These are phyloP conservation scores for Schrenkiella parvula DNA, from an alignment of 345 rosid genomes.

Conservation along the genomic window DNA sequence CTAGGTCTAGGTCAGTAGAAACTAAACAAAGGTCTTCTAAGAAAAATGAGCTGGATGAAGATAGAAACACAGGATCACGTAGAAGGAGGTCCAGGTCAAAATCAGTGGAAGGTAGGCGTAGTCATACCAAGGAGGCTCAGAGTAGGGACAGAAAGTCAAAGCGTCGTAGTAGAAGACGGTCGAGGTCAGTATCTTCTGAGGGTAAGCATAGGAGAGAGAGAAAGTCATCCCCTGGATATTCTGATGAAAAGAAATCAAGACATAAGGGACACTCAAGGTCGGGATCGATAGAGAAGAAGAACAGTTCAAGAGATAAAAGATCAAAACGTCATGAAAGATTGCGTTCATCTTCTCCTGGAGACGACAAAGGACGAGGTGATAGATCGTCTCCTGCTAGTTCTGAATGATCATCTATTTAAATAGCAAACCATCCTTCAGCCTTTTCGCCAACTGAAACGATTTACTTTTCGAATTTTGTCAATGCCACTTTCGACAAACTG, in stretches of 20 bases:
- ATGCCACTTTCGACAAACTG: not conserved
- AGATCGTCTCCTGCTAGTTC: conserved; percentile 41
- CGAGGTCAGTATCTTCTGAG: conserved; percentile 64
- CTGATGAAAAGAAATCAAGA: conserved; percentile 49
- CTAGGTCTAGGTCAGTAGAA: conserved; percentile 59
- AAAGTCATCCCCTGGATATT: conserved; percentile 49
- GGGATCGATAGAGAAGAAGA: conserved; percentile 46
- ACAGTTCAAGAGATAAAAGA: conserved; percentile 39
- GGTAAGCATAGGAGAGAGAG: conserved; percentile 43
- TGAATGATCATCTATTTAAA: not conserved
- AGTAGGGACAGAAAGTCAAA: conserved; percentile 52
- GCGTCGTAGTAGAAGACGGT: conserved; percentile 51
- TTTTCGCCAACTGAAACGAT: not conserved
- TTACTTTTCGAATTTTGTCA: not conserved
- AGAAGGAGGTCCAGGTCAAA: conserved; percentile 70
- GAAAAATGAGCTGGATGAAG: conserved; percentile 36
- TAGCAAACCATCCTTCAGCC: not conserved
- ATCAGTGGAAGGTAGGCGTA: conserved; percentile 53
- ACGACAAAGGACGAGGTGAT: conserved; percentile 32
- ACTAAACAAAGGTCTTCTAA: conserved; percentile 30
- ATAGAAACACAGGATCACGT: conserved; percentile 40
- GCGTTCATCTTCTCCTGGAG: conserved; percentile 47
- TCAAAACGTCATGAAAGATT: conserved; percentile 45
- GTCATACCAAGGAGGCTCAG: conserved; percentile 40
- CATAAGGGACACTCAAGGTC: conserved; percentile 53